Evolutionary conservation across 1,284 basidiomycete genomes (phyloP), one percentile per base, ranked within the genome.

Genomic region (Microstroma glucosiphilum): DNA sequence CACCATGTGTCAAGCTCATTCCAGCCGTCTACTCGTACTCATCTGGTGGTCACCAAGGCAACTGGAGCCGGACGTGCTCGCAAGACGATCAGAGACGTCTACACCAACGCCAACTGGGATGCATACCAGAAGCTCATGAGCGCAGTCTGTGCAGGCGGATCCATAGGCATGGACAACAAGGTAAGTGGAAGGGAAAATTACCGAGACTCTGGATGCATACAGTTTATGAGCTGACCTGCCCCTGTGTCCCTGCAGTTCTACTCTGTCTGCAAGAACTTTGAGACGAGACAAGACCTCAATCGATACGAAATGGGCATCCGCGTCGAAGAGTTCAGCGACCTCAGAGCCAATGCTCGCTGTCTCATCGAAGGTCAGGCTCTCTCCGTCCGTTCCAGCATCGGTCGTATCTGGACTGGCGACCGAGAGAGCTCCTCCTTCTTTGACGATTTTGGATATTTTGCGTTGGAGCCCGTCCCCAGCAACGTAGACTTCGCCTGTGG

Each of bases 281-380:
- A 19, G 21, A 40, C n/a, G n/a, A n/a, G 21, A 6, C 15, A 15
- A 59, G 61, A 55, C 23, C 25, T 59, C 25, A n/a, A 40, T 21
- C 48, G 62, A 17, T 64, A 37, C 40, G 62, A 64, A 40, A 30
- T 41, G 26, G 62, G 62, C 19, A 61, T 56, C 21, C 49, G 59
- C 1, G 62, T 64, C 15, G 37, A 53, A 30, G 62, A 64, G 30
- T 64, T 60, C 40, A 23, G 40, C 6, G 59, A 64, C 51, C 30
- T 60, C 21, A 15, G 58, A 6, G 62, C 62, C 1, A 64, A 64
- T 41, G 54, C 62, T 15, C 62, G 62, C 1, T 64, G 59, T 30
- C 48, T 57, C 6, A 12, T 64, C 19, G 62, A 64, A 21, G 62
- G 62, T 17, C 62, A 64, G 40, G 62, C 62, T 11, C 19, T 64